Conservation (phyloP, 1,284 basidiomycete genomes). For the Cystodermella granulosa region DNA sequence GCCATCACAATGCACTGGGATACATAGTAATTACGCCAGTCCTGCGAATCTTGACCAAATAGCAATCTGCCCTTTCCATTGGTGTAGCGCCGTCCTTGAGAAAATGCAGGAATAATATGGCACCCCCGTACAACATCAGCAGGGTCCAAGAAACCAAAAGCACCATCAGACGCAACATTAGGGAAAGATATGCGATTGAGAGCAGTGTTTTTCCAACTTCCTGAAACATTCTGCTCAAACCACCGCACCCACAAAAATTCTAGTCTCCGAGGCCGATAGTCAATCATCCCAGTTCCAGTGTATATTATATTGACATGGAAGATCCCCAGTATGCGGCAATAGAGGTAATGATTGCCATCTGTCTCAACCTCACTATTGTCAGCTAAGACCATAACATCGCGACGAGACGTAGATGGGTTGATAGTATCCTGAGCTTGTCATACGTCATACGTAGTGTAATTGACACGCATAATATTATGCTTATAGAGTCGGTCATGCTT, state of each 20-base stretch:
- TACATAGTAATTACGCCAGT: constrained; percentile 32
- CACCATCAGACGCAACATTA: constrained; percentile 18
- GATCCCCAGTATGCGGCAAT: constrained; percentile 21
- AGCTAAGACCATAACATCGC: constrained; percentile 36
- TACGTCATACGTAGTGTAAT: constrained; percentile 47
- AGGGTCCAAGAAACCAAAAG: constrained; percentile 44
- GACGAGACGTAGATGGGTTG: constrained; percentile 30
- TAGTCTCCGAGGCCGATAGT: constrained; percentile 14
- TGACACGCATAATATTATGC: too few species aligned
- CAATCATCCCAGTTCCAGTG: constrained; percentile 4
- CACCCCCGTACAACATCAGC: constrained; percentile 28
- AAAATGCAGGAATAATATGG: constrained; percentile 39
- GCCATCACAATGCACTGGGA: constrained; percentile 14
- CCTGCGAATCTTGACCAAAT: constrained; percentile 15
- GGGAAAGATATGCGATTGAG: too few species aligned
- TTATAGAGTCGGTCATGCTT: too few species aligned
- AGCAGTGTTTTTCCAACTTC: too few species aligned
- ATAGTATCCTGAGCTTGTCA: constrained; percentile 37
- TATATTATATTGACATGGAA: constrained; percentile 23
- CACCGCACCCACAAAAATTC: constrained; percentile 40
- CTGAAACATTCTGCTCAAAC: constrained; percentile 20
- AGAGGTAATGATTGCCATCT: constrained; percentile 15
- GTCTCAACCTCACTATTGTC: constrained; percentile 21
- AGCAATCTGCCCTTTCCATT: constrained; percentile 10
- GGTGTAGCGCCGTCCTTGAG: constrained; percentile 21